phyloP scores from a whole-genome alignment of 148 eudicot species.

The Vaccinium corymbosum region DNA sequence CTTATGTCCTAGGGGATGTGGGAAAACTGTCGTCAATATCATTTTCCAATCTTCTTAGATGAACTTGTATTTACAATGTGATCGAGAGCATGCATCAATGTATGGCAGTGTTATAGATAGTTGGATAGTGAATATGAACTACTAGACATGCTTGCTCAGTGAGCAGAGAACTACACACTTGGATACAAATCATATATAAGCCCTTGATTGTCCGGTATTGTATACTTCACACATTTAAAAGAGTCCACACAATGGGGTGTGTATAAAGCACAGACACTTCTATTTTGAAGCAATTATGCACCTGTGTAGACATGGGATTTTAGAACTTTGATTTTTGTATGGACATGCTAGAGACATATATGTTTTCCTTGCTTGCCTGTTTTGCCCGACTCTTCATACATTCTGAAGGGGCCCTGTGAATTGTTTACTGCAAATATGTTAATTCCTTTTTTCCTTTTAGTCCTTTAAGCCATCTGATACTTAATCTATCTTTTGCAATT shows the following conservation, averaged over 20 bases:
- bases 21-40: not conserved
- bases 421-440: conserved; percentile 7
- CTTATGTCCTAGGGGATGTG: not conserved
- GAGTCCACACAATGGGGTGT: not conserved
- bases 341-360: not conserved
- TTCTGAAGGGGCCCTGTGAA: not conserved
- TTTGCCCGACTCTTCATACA: not conserved
- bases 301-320: not conserved
- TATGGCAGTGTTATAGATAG: not conserved
- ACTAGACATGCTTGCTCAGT: not conserved
- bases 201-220: not conserved
- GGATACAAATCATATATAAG: not conserved
- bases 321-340: not conserved
- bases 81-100: not conserved
- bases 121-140: not conserved
- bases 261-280: not conserved
- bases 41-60: not conserved
- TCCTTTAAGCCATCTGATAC: not conserved
- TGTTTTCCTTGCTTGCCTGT: not conserved
- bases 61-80: not conserved
- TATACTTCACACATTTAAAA: not conserved
- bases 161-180: not conserved
- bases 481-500: not conserved
- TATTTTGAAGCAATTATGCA: not conserved
- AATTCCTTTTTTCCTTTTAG: conserved; percentile 12